These are phyloP conservation scores for Musa itinerans DNA, from an alignment of 176 grass and related monocot genomes.

Conservation along the genomic window DNA sequence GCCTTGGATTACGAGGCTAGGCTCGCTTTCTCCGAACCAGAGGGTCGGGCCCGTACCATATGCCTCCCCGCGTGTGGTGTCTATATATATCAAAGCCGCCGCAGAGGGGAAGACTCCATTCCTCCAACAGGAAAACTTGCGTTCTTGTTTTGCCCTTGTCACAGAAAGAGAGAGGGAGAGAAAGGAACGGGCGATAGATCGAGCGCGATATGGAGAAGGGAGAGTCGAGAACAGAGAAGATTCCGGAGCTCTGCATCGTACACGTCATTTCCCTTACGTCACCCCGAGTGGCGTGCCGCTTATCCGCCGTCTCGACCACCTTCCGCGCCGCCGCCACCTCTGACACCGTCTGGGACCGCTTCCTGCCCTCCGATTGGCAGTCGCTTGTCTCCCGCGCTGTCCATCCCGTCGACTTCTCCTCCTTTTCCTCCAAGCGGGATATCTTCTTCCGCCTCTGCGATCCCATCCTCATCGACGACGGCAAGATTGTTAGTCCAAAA, in stretches of 20 bases:
- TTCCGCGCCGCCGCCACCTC: slow-evolving; percentile 54
- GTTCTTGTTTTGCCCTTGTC: no score
- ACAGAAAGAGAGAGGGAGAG: no score
- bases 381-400: slow-evolving; percentile 40
- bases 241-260: slow-evolving; percentile 66
- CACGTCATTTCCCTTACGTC: slow-evolving; percentile 64
- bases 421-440: slow-evolving; percentile 47
- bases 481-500: slow-evolving; percentile 37
- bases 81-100: neutral
- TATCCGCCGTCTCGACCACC: slow-evolving; percentile 36
- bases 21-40: neutral
- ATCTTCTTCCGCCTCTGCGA: slow-evolving; percentile 59
- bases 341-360: slow-evolving; percentile 52
- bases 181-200: no score
- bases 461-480: slow-evolving; percentile 61
- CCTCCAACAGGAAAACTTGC: no score
- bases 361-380: slow-evolving; percentile 48
- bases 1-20: neutral
- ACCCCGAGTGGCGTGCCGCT: slow-evolving; percentile 47
- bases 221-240: slow-evolving; percentile 24
- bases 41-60: neutral
- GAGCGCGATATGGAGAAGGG: neutral
- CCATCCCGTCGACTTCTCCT: slow-evolving; percentile 11
- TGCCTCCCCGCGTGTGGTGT: no score
- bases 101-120: neutral